A percentile compares a stretch with the other conserved stretches of the same genome.
Evolutionary conservation across 1,284 basidiomycete species (phyloP).

Genomic region (Lentinula novae-zelandiae): DNA sequence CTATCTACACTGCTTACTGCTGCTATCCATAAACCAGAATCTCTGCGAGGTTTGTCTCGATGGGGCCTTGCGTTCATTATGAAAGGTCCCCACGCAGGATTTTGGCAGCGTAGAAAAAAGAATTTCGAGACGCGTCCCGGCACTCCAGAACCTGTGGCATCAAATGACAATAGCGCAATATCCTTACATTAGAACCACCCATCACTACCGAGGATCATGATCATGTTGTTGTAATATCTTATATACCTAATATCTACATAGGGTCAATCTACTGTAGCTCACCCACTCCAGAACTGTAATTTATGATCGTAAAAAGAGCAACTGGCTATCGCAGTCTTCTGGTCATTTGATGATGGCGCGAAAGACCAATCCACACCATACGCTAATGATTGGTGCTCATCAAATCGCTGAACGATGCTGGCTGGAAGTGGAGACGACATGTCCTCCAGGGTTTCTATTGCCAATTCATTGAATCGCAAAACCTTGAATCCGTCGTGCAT

Average conservation of each 20-base stretch:
- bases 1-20: conserved; percentile 62
- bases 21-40: conserved; percentile 55
- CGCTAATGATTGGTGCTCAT: conserved; percentile 81
- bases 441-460: conserved; percentile 8
- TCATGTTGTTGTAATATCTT: background rate
- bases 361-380: conserved; percentile 97
- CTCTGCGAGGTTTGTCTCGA: conserved; percentile 64
- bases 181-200: background rate
- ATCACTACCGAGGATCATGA: background rate
- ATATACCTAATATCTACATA: background rate
- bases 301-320: conserved; percentile 97
- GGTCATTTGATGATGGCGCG: conserved; percentile 23
- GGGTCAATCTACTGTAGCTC: conserved; percentile 13
- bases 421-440: conserved; percentile 16
- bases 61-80: conserved; percentile 66
- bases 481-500: conserved; percentile 99
- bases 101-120: conserved; percentile 41
- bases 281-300: conserved; percentile 79
- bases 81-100: conserved; percentile 50
- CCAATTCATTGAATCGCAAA: conserved; percentile 40
- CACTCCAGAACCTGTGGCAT: background rate
- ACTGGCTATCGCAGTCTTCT: conserved; percentile 68
- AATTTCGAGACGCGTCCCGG: conserved; percentile 9
- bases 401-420: conserved; percentile 59
- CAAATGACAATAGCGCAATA: background rate